These are phyloP conservation scores for Ilyonectria destructans DNA, from an alignment of 2,329 filamentous ascomycete genomes.

Conservation along the genomic window DNA sequence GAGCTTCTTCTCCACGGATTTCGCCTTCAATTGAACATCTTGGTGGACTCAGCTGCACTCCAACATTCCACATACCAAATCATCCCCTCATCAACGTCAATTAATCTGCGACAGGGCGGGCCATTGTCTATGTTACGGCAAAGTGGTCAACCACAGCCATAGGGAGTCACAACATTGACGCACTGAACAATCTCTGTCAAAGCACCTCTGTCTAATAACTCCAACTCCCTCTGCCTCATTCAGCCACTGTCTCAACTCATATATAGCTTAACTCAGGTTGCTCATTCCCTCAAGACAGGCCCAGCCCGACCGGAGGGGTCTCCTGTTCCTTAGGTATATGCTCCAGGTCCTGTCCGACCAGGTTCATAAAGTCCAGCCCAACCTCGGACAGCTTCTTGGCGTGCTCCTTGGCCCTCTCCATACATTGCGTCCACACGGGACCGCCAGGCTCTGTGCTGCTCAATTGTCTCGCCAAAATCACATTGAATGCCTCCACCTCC, in stretches of 20 bases:
- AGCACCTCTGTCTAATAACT: conserved; percentile 9
- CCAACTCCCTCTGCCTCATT: conserved; percentile 14
- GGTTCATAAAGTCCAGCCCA: conserved; percentile 88
- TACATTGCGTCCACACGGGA: conserved; percentile 85
- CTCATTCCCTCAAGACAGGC: conserved; percentile 45
- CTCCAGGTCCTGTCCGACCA: conserved; percentile 77
- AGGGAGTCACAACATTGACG: not conserved
- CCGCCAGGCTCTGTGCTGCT: conserved; percentile 87
- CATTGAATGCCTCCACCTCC: conserved; percentile 92
- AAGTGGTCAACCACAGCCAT: not conserved
- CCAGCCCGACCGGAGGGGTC: conserved; percentile 49
- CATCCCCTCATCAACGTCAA: not conserved
- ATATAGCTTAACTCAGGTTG: conserved; percentile 1
- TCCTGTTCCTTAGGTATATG: conserved; percentile 41
- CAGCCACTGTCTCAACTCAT: conserved; percentile 16
- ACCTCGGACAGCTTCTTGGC: conserved; percentile 86
- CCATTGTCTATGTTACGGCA: not conserved
- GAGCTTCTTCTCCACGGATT: not conserved
- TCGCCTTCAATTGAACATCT: not conserved
- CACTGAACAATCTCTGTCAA: not conserved
- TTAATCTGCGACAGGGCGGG: not conserved
- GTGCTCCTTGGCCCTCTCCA: conserved; percentile 86
- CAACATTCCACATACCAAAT: not conserved
- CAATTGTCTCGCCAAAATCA: conserved; percentile 85
- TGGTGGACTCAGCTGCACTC: not conserved